Evolutionary conservation across 1,284 basidiomycete genomes (phyloP).

Genomic region (Anthracocystis setariae): DNA sequence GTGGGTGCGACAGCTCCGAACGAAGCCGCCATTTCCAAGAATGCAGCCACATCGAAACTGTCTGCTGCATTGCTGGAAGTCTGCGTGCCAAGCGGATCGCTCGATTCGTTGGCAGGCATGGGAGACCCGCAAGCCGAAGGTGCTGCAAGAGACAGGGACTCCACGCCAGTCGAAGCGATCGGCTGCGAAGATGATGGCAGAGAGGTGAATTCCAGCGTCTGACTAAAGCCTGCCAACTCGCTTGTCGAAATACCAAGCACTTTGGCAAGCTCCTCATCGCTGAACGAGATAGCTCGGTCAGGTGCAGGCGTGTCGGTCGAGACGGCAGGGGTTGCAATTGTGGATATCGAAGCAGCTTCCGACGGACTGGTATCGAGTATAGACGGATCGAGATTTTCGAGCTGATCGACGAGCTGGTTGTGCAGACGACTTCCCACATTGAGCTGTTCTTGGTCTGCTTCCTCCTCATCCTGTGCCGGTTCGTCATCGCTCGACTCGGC

Average conservation of each 20-base stretch:
- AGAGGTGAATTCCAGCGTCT: constrained; percentile 31
- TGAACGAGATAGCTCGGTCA: constrained; percentile 25
- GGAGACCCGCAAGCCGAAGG: constrained; percentile 1
- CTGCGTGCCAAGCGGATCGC: neutral
- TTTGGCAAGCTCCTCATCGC: constrained; percentile 46
- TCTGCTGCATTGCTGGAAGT: constrained; percentile 1
- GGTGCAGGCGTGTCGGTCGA: constrained; percentile 6
- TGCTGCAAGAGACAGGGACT: neutral
- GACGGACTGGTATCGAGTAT: constrained; percentile 9
- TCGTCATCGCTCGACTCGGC: constrained; percentile 26
- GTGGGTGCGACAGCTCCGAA: constrained; percentile 9
- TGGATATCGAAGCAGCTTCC: constrained; percentile 6
- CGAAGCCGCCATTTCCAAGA: constrained; percentile 37
- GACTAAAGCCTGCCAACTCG: constrained; percentile 41
- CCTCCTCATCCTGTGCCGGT: neutral
- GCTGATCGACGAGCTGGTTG: neutral
- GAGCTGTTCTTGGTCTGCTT: no score
- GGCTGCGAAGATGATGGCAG: neutral
- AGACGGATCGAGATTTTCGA: constrained; percentile 1
- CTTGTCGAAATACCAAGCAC: constrained; percentile 44
- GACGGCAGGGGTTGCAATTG: constrained; percentile 17
- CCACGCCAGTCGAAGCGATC: neutral
- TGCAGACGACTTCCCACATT: no score
- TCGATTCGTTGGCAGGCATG: neutral
- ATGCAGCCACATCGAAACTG: constrained; percentile 36